Evolutionary conservation across 2,329 filamentous ascomycete genomes (phyloP).

Genomic region (Blastomyces percursus): DNA sequence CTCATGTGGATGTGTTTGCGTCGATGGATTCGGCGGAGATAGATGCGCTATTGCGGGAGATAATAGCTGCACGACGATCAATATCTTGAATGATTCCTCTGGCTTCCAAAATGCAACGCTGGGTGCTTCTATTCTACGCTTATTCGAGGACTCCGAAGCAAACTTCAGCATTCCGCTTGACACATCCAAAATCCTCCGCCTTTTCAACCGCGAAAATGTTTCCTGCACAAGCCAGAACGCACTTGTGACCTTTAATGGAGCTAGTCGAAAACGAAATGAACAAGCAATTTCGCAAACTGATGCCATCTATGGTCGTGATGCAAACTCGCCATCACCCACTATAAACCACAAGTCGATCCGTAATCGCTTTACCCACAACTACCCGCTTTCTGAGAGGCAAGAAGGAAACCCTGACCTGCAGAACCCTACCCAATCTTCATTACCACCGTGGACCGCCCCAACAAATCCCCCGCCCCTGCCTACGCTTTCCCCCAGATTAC

Average conservation of each 20-base stretch:
- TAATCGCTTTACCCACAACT: not conserved
- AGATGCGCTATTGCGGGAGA: constrained; percentile 44
- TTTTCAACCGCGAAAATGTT: constrained; percentile 63
- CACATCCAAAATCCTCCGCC: constrained; percentile 55
- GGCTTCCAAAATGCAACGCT: constrained; percentile 59
- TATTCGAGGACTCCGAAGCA: constrained; percentile 53
- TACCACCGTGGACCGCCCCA: constrained; percentile 21
- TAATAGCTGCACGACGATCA: constrained; percentile 45
- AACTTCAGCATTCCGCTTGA: constrained; percentile 71
- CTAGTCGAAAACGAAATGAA: constrained; percentile 19
- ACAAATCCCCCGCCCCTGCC: constrained; percentile 14
- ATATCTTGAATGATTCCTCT: constrained; percentile 30
- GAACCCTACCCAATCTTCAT: constrained; percentile 10
- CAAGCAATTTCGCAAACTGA: not conserved
- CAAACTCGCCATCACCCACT: constrained; percentile 1
- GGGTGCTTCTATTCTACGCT: constrained; percentile 63
- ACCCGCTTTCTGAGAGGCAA: not conserved
- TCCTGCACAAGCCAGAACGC: constrained; percentile 80
- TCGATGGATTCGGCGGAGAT: constrained; percentile 68
- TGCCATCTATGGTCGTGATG: constrained; percentile 3
- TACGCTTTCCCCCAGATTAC: constrained; percentile 11
- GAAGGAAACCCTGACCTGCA: not conserved
- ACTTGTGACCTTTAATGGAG: constrained; percentile 69
- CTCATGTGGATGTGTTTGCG: constrained; percentile 75
- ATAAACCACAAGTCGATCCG: not conserved